A percentile compares a stretch with the other conserved stretches of the same genome.
Conservation (phyloP, 345 rosid genomes). For the Dipteronia dyeriana region DNA sequence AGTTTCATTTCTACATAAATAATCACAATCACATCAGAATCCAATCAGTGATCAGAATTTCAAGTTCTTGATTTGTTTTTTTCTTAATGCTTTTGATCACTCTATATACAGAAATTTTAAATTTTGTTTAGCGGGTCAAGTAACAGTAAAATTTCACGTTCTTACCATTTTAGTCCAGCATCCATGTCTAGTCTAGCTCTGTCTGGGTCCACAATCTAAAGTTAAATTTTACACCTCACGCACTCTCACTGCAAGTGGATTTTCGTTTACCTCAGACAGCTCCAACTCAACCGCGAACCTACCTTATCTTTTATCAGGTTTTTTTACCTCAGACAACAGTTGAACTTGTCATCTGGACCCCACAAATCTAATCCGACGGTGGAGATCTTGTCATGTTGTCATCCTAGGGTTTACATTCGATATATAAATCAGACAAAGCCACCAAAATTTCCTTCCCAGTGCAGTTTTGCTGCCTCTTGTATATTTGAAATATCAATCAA, state of each 20-base stretch:
- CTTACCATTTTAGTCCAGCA: not conserved
- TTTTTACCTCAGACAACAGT: not conserved
- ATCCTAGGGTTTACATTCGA: conserved; percentile 28
- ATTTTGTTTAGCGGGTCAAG: not conserved
- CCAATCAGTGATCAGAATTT: not conserved
- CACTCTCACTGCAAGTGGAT: not conserved
- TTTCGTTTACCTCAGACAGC: not conserved
- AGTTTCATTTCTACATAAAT: not conserved
- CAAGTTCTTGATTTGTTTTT: not conserved
- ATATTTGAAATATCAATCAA: not conserved
- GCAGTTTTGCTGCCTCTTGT: conserved; percentile 25
- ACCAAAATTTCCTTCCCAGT: not conserved
- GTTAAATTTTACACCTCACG: conserved; percentile 1
- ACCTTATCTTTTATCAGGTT: not conserved
- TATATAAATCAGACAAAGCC: conserved; percentile 10
- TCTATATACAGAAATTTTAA: not conserved
- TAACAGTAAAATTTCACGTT: not conserved
- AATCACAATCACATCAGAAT: not conserved
- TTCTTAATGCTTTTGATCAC: no score
- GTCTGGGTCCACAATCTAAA: not conserved
- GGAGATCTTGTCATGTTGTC: conserved; percentile 12
- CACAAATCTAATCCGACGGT: conserved; percentile 35
- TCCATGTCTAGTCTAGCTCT: not conserved
- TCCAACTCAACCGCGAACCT: not conserved
- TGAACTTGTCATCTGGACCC: conserved; percentile 20